Conservation (phyloP, 805 yeast species). For the Sugiyamaella qingdaonensis region DNA sequence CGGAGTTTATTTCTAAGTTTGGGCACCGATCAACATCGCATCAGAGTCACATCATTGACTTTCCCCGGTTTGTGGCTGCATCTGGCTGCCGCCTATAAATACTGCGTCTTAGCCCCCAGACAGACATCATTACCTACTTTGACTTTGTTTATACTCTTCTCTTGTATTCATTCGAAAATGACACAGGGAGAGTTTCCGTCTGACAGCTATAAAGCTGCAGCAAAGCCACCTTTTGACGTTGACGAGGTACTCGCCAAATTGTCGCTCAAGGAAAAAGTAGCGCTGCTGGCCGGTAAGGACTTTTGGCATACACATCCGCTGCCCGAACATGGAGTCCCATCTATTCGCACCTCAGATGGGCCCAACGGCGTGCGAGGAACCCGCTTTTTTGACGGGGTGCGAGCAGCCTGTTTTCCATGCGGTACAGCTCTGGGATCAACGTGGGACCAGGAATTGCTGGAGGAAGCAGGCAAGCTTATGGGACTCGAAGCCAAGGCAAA, state of each 20-base stretch:
- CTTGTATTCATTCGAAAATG: not conserved
- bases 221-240: slow-evolving; percentile 11
- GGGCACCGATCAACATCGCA: not conserved
- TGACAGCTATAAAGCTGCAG: slow-evolving; percentile 3
- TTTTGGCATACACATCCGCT: slow-evolving; percentile 49
- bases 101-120: not conserved
- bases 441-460: slow-evolving; percentile 47
- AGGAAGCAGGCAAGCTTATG: slow-evolving; percentile 49
- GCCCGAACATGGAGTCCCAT: slow-evolving; percentile 41
- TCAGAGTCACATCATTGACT: too few relatives aligned
- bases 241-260: slow-evolving; percentile 21
- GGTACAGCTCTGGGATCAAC: slow-evolving; percentile 60
- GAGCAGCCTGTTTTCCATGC: slow-evolving; percentile 57
- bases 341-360: slow-evolving; percentile 51
- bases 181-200: not conserved
- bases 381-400: slow-evolving; percentile 46
- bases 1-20: not conserved
- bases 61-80: too few relatives aligned
- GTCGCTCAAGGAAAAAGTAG: slow-evolving; percentile 29
- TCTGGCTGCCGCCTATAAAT: not conserved
- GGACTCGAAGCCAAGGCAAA: slow-evolving; percentile 52
- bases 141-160: slow-evolving; percentile 32
- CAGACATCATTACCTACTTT: not conserved
- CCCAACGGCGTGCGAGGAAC: slow-evolving; percentile 65
- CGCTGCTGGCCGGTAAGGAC: slow-evolving; percentile 42